A percentile compares a stretch with the other conserved stretches of the same genome.
Evolutionary conservation across 73 alveolate species (phyloP).

Genomic region (Stentor roeselii): DNA sequence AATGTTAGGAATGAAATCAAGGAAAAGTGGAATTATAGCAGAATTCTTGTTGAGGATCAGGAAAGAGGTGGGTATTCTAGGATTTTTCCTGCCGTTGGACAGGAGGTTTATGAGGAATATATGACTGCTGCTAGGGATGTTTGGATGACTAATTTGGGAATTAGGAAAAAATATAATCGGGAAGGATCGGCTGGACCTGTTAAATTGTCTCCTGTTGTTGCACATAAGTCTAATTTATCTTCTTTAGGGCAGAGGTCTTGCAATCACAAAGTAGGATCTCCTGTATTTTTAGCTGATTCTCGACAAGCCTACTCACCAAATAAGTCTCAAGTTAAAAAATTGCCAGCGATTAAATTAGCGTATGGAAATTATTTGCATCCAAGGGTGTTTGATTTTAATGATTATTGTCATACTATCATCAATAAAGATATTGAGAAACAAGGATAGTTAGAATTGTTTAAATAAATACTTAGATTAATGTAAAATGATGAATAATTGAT

Average conservation of each 20-base stretch:
- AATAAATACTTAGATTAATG: not conserved
- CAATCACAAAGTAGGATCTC: not conserved
- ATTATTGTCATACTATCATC: not conserved
- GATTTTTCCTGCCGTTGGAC: not conserved
- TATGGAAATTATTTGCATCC: slow-evolving; percentile 5
- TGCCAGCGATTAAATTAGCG: not conserved
- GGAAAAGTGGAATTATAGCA: not conserved
- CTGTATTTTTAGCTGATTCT: not conserved
- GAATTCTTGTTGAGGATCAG: not conserved
- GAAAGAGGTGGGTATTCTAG: not conserved
- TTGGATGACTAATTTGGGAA: slow-evolving; percentile 23
- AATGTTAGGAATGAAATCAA: not conserved
- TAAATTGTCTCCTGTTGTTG: not conserved
- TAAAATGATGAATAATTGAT: not conserved
- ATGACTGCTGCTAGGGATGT: slow-evolving; percentile 21
- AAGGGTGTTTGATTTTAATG: slow-evolving; percentile 18
- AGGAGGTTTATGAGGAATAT: not conserved
- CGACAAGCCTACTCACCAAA: not conserved
- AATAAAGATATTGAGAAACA: not conserved
- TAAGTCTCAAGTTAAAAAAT: not conserved
- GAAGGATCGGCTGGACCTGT: not conserved
- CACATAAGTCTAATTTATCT: not conserved
- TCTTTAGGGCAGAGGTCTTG: not conserved
- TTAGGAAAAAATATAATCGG: not conserved
- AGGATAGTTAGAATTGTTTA: not conserved